Conservation (phyloP, 805 yeast species). For the Kluyveromyces dobzhanskii region DNA sequence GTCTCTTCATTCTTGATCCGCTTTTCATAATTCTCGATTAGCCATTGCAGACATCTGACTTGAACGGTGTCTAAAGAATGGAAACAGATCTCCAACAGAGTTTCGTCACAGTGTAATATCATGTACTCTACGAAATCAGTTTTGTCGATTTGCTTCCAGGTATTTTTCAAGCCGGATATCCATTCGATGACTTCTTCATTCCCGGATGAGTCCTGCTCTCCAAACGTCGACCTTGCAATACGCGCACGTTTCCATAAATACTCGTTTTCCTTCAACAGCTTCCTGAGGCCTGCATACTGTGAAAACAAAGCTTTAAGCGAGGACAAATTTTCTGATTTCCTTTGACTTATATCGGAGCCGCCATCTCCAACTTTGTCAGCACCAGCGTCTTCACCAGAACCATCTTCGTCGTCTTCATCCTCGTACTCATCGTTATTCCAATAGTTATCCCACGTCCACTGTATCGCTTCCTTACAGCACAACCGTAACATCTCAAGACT, state of each 20-base stretch:
- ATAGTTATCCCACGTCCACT: conserved; percentile 67
- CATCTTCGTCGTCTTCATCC: conserved; percentile 12
- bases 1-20: conserved; percentile 2
- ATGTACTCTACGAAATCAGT: conserved; percentile 1
- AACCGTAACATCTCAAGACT: conserved; percentile 56
- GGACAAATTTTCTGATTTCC: not conserved
- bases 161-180: not conserved
- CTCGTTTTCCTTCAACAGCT: conserved; percentile 1
- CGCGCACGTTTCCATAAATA: conserved; percentile 2
- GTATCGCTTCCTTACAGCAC: conserved; percentile 52
- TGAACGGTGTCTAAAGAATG: not conserved
- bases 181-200: not conserved
- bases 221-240: conserved; percentile 2
- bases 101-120: conserved; percentile 3
- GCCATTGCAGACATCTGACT: conserved; percentile 2
- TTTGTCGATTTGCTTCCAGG: not conserved
- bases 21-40: not conserved
- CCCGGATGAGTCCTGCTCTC: conserved; percentile 1
- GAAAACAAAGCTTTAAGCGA: not conserved
- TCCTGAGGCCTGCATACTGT: not conserved
- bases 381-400: conserved; percentile 7
- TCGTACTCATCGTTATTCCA: conserved; percentile 43
- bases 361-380: conserved; percentile 7
- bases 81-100: conserved; percentile 3
- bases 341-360: not conserved